Evolutionary conservation across 192 early-diverging fungal species (phyloP).

Genomic region (Backusella parvicylindrica): DNA sequence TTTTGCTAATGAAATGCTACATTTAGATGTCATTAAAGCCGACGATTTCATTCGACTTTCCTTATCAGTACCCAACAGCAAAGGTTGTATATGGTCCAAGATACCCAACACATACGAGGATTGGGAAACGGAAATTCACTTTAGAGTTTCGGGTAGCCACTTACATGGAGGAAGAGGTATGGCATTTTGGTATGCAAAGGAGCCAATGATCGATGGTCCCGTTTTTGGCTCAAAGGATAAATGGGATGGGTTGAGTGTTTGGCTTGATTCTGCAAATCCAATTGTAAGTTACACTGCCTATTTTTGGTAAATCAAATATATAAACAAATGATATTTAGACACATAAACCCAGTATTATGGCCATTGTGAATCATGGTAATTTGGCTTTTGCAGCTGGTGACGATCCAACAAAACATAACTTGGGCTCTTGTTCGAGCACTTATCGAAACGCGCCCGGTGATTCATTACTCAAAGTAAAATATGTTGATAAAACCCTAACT

Average conservation of each 20-base stretch:
- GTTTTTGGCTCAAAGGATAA: constrained; percentile 66
- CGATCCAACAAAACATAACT: constrained; percentile 40
- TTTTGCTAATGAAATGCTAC: too few species aligned
- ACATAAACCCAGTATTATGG: constrained; percentile 52
- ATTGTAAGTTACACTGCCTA: constrained; percentile 11
- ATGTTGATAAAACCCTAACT: constrained; percentile 52
- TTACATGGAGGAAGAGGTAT: constrained; percentile 68
- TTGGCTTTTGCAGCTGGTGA: constrained; percentile 33
- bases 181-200: constrained; percentile 81
- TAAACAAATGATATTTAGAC: constrained; percentile 16
- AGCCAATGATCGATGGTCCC: constrained; percentile 48
- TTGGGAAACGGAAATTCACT: constrained; percentile 69
- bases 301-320: not conserved
- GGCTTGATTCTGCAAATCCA: constrained; percentile 62
- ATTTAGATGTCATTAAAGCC: constrained; percentile 26
- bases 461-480: constrained; percentile 55
- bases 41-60: constrained; percentile 56
- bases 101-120: constrained; percentile 58
- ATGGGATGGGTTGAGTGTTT: constrained; percentile 66
- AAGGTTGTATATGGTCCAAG: constrained; percentile 60
- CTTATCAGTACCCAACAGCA: constrained; percentile 50
- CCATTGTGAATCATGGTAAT: constrained; percentile 60
- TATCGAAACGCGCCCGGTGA: constrained; percentile 63
- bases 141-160: constrained; percentile 56
- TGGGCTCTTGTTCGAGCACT: constrained; percentile 57